Base-by-base conservation (phyloP, 768 basidiomycete species). In the Phlegmacium glaucopus region DNA sequence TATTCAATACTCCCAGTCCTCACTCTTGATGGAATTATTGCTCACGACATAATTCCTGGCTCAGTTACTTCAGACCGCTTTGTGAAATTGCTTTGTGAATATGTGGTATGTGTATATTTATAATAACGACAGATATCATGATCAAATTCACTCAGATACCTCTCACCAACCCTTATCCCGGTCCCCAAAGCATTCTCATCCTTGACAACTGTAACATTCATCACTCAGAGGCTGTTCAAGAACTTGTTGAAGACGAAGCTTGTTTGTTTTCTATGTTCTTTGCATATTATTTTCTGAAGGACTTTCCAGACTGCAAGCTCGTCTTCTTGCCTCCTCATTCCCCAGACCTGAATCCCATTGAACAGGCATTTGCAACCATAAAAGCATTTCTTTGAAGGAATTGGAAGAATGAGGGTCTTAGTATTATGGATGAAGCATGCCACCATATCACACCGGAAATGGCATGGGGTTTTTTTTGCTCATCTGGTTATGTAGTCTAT, bases 331-430 rank as follows among this genome's bases (percentile, higher is more conserved):
- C 64, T 12, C 64, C 65, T 4, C 69, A 68, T 49, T 70, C 62
- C 1, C 68, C 65, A 3, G 61, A 69, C 47, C 56, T 61, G 34
- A 70, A 70, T 43, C 68, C 65, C 1, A 68, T 69, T 42, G 61
- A 70, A 41, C 54, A 60, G 27, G 61, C 58, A 0, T 67, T 68
- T 43, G 56, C 62, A 0, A 32, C 41, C n/a, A 54, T 66, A 41
- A 68, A 67, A 39, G 41, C 59, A 10, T 60, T 88, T 12, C 84
- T 61, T 4, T 42, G 39, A 4, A 42, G 51, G 6, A 44, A 57
- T 25, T 54, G 43, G 45, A 41, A 51, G 22, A 47, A 58, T 48
- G n/a, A 55, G 25, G 52, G 48, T 6, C 49, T 63, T 25, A 51
- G 38, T 10, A 44, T 62, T 62, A 55, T 61, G 27, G 56, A 58